Base-by-base conservation (phyloP, 768 basidiomycete species). In the Amanita molliuscula region DNA sequence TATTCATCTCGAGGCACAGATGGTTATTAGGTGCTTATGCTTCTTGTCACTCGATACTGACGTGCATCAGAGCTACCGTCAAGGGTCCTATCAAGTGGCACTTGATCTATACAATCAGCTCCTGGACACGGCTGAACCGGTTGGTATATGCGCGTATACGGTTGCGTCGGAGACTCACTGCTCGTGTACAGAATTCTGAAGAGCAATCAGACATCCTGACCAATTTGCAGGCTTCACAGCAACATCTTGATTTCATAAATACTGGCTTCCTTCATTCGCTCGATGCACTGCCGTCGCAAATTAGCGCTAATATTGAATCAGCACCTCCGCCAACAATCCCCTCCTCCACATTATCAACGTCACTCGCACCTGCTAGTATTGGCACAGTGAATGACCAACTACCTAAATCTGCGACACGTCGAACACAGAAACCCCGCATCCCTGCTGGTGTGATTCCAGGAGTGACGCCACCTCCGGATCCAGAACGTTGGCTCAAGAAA, bases 401-500 rank as follows among this genome's bases (percentile, higher is more conserved):
- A 56, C 53, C 58, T 43, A 62, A 68, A 20, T 52, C 57, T 50
- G 61, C 54, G 45, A 58, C 60, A 53, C 76, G 71, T 66, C 77
- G 77, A 62, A 73, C 77, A 56, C 75, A 83, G 52, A 76, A 65
- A 65, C 76, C 77, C 54, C 81, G 87, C 60, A 73, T 90, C 15
- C 88, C 88, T 11, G 72, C 76, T 48, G 82, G 84, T n/a, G 82
- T 90, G 18, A 64, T 81, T 21, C 84, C 81, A 15, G 88, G 88
- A 16, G 79, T 87, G 10, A 88, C 88, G 3, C 87, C 88, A 25
- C 74, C 80, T 15, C 88, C 89, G 28, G 88, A 91, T 66, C 87
- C 88, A 21, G 88, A 91, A 63, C 71, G 88, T 54, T 91, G 88
- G 88, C 62, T 91, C 53, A 91, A 91, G 77, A 91, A 88, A 70